A percentile compares a stretch with the other conserved stretches of the same genome.
Evolutionary conservation across 2,329 filamentous ascomycete species (phyloP).

Genomic region (Aureobasidium sp.): DNA sequence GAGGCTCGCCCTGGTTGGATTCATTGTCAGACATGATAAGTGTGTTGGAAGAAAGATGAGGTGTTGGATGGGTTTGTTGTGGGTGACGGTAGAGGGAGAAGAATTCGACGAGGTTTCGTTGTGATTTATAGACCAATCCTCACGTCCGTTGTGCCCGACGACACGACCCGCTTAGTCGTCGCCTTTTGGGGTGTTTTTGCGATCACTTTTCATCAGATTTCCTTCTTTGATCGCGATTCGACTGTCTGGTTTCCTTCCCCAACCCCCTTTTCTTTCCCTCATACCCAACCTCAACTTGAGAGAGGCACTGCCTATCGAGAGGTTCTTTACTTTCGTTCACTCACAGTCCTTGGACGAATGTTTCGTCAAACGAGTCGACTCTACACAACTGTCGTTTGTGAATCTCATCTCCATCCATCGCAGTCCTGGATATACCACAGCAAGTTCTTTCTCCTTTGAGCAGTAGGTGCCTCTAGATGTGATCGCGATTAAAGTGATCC

Average conservation of each 20-base stretch:
- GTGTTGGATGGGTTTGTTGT: not conserved
- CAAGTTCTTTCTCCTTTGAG: not conserved
- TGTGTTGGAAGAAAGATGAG: not conserved
- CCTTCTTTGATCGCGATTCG: not conserved
- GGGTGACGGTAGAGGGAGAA: not conserved
- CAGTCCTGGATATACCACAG: not conserved
- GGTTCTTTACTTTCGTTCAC: not conserved
- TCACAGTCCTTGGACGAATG: not conserved
- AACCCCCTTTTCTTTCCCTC: not conserved
- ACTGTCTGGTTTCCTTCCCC: not conserved
- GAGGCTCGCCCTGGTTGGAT: not conserved
- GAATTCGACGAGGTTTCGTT: not conserved
- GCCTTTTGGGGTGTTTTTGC: not conserved
- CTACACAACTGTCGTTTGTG: not conserved
- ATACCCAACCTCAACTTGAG: not conserved
- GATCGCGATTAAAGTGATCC: not conserved
- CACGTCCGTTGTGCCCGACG: not conserved
- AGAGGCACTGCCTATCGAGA: not conserved
- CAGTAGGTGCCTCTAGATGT: not conserved
- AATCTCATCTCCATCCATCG: not conserved
- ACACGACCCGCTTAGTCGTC: not conserved
- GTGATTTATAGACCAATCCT: not conserved
- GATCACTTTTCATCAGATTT: not conserved
- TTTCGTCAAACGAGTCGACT: not conserved
- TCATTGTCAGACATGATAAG: conserved; percentile 3